These are phyloP conservation scores for Staphylotrichum longicolle DNA, from an alignment of 495 filamentous ascomycete species.

Conservation along the genomic window DNA sequence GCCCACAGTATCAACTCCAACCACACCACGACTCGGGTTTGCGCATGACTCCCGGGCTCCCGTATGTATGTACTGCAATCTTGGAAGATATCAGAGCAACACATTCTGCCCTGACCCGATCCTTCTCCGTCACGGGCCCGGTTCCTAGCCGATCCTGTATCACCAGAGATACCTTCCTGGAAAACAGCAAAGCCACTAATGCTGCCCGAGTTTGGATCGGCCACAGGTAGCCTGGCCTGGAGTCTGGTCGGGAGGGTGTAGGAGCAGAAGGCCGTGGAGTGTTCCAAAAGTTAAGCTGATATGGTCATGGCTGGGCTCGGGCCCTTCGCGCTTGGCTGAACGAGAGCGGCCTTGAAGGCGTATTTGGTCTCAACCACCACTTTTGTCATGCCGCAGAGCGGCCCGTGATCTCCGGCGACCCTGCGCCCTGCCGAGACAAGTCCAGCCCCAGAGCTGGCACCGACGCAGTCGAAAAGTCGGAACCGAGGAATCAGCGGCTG, in stretches of 20 bases:
- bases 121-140: not conserved
- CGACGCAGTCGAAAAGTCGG: constrained; percentile 1
- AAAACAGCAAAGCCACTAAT: not conserved
- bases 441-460: not conserved
- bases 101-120: constrained; percentile 2
- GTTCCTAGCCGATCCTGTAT: not conserved
- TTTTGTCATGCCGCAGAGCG: not conserved
- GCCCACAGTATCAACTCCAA: not conserved
- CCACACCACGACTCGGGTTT: too few species aligned
- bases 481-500: constrained; percentile 18
- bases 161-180: too few species aligned
- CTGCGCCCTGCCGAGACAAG: constrained; percentile 13
- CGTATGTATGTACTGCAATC: not conserved
- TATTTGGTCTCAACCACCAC: too few species aligned
- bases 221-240: not conserved
- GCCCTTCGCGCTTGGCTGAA: not conserved
- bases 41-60: not conserved
- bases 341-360: not conserved
- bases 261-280: not conserved
- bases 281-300: constrained; percentile 2
- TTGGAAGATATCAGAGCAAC: constrained; percentile 8
- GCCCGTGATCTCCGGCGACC: constrained; percentile 8
- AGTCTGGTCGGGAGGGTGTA: not conserved
- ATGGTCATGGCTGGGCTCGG: too few species aligned
- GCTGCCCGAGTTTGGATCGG: not conserved